Evolutionary conservation across 305 asterid genomes (phyloP).

Genomic region (Fraxinus sp.): DNA sequence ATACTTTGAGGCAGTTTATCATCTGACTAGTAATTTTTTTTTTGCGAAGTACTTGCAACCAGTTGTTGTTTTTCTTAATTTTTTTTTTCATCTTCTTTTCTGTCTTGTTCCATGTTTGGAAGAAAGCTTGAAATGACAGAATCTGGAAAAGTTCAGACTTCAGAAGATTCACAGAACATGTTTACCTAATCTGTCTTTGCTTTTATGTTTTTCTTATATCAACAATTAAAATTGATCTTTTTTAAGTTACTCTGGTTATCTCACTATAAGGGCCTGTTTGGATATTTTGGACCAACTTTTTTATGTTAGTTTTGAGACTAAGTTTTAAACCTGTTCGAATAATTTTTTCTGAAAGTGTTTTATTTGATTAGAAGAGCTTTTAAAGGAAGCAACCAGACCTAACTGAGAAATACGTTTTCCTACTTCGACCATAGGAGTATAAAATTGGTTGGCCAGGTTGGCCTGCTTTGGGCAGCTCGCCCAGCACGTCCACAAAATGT

Average conservation of each 20-base stretch:
- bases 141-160: constrained; percentile 3
- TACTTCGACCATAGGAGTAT: not conserved
- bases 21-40: not conserved
- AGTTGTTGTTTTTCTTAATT: not conserved
- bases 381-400: not conserved
- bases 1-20: constrained; percentile 21
- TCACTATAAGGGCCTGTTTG: not conserved
- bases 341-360: not conserved
- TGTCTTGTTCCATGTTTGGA: constrained; percentile 14
- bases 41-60: not conserved
- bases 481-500: not conserved
- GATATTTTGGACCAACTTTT: not conserved
- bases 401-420: not conserved
- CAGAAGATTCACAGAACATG: constrained; percentile 1
- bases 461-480: not conserved
- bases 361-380: not conserved
- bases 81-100: constrained; percentile 18
- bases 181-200: constrained; percentile 16
- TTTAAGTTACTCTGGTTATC: not conserved
- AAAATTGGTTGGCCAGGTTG: not conserved
- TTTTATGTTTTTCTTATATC: not conserved
- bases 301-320: not conserved
- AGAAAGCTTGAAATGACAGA: not conserved
- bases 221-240: not conserved
- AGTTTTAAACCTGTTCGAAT: not conserved